phyloP scores from a whole-genome alignment of 2,329 filamentous ascomycete genomes.

The Fusarium pininemorale region DNA sequence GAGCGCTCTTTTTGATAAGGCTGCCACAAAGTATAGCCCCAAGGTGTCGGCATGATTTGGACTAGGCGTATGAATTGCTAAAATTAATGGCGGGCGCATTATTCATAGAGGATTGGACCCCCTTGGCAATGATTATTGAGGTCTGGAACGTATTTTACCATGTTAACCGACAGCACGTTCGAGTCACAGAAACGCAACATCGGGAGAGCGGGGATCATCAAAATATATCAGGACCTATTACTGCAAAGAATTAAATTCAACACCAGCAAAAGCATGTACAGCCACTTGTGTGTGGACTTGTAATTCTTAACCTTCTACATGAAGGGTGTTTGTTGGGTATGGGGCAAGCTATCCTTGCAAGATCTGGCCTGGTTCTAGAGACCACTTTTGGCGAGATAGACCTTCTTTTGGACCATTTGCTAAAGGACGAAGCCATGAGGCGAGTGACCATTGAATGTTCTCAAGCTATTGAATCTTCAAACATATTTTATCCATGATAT shows the following conservation, averaged over 20 bases:
- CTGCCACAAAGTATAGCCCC: conserved; percentile 84
- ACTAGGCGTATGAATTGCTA: conserved; percentile 36
- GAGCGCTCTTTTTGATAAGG: conserved; percentile 86
- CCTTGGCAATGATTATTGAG: conserved; percentile 33
- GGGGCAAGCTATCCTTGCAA: background rate
- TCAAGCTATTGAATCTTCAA: background rate
- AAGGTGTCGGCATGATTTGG: conserved; percentile 70
- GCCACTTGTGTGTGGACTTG: background rate
- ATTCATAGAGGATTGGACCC: conserved; percentile 38
- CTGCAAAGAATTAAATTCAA: background rate
- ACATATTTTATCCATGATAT: background rate
- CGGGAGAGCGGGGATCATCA: background rate
- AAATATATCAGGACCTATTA: conserved; percentile 14
- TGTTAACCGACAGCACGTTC: background rate
- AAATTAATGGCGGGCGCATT: conserved; percentile 45
- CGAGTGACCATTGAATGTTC: background rate
- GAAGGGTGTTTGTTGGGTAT: background rate
- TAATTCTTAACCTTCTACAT: background rate
- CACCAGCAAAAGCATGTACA: background rate
- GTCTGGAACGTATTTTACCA: conserved; percentile 19
- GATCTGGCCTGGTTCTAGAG: background rate
- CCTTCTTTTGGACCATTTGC: background rate
- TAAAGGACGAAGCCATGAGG: background rate
- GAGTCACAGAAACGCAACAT: background rate
- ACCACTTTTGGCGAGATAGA: background rate